A percentile compares a stretch with the other conserved stretches of the same genome.
phyloP scores from a whole-genome alignment of 805 yeast species.

The Candida tammaniensis region DNA sequence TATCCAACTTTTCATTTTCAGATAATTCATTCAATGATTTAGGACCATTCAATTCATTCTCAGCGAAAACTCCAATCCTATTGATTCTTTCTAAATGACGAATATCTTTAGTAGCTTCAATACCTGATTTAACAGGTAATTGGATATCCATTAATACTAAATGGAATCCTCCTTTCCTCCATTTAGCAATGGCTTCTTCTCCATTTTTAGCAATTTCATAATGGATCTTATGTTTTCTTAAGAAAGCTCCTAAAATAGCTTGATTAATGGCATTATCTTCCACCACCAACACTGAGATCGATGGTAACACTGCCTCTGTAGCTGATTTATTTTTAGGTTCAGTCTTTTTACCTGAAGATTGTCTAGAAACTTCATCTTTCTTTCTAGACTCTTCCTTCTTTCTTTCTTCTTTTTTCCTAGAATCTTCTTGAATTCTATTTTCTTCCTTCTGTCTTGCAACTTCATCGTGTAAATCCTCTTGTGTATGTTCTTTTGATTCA shows the following conservation, averaged over 20 bases:
- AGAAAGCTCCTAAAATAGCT: conserved; percentile 83
- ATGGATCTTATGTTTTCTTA: conserved; percentile 80
- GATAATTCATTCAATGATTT: conserved; percentile 21
- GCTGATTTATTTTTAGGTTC: conserved; percentile 24
- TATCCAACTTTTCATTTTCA: conserved; percentile 56
- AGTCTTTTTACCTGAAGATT: conserved; percentile 12
- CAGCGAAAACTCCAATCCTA: conserved; percentile 67
- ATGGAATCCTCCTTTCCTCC: conserved; percentile 94
- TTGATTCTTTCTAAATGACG: conserved; percentile 78
- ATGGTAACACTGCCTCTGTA: conserved; percentile 72
- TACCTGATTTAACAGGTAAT: conserved; percentile 92
- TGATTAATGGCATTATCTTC: conserved; percentile 96
- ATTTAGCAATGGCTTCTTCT: conserved; percentile 88
- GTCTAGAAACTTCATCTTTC: conserved; percentile 5
- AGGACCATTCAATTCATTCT: conserved; percentile 28
- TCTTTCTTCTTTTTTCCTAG: conserved; percentile 4
- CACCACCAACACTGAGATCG: conserved; percentile 86
- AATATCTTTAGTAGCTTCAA: conserved; percentile 91
- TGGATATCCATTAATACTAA: conserved; percentile 96
- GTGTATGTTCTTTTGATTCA: neutral
- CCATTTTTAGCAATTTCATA: conserved; percentile 91
- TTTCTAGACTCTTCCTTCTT: neutral
- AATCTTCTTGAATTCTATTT: too few species aligned
- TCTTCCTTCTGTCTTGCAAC: too few species aligned
- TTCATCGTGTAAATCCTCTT: too few species aligned